These are phyloP conservation scores for Cerioporus squamosus DNA, from an alignment of 1,284 basidiomycete genomes.

Conservation along the genomic window DNA sequence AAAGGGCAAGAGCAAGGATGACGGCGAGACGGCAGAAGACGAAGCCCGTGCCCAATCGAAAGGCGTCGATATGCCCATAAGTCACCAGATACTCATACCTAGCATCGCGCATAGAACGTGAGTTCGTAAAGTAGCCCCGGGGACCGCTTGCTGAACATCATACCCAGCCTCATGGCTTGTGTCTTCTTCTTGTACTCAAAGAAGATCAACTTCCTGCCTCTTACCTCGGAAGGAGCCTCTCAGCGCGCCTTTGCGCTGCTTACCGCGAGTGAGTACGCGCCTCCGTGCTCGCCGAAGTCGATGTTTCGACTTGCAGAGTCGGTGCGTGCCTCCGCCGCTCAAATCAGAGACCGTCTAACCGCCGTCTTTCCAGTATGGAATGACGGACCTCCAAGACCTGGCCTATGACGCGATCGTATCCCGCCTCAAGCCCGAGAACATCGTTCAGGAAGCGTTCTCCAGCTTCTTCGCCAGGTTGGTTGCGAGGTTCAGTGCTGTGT, in stretches of 20 bases:
- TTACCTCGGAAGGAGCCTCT: conserved; percentile 17
- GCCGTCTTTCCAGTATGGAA: conserved; percentile 5
- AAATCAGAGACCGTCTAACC: neutral
- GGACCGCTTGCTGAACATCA: too few species aligned
- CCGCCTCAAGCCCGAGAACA: conserved; percentile 17
- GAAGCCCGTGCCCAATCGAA: too few species aligned
- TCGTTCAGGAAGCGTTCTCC: conserved; percentile 28
- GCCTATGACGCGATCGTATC: conserved; percentile 20
- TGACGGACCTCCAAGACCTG: conserved; percentile 19
- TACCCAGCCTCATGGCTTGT: conserved; percentile 24
- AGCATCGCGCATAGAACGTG: conserved; percentile 29
- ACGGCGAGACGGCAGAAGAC: neutral
- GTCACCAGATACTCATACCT: conserved; percentile 21
- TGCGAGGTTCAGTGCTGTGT: neutral
- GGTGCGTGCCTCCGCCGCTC: conserved; percentile 3
- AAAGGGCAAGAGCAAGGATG: conserved; percentile 5
- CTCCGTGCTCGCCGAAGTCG: conserved; percentile 32
- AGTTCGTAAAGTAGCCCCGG: neutral
- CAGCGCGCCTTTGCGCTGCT: conserved; percentile 12
- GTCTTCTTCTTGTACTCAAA: conserved; percentile 30
- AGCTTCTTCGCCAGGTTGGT: conserved; percentile 17
- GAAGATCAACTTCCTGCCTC: conserved; percentile 27
- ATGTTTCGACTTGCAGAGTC: conserved; percentile 32
- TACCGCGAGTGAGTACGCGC: neutral
- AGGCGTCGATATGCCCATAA: neutral